Conservation (phyloP, 2,329 filamentous ascomycete genomes). For the Trichophyton schoenleinii region DNA sequence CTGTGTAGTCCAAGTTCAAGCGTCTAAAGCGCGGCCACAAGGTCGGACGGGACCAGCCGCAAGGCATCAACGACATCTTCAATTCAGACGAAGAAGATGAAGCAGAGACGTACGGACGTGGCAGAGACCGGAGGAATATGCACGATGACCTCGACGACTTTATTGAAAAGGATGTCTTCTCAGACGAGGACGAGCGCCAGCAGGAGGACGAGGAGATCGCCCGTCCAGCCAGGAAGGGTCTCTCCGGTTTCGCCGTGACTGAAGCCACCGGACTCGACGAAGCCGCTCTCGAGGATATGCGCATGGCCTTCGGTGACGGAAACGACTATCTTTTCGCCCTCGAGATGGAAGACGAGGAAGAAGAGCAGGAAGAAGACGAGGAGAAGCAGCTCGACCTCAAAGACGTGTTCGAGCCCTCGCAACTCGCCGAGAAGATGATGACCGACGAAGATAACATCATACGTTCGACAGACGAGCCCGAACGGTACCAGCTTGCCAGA, state of each 20-base stretch:
- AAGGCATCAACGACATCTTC: conserved; percentile 83
- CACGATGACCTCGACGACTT: conserved; percentile 86
- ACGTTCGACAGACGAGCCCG: conserved; percentile 75
- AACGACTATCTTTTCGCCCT: conserved; percentile 94
- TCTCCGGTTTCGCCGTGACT: conserved; percentile 54
- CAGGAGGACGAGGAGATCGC: conserved; percentile 83
- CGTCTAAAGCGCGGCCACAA: conserved; percentile 85
- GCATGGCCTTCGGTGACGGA: conserved; percentile 87
- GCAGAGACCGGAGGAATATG: conserved; percentile 43
- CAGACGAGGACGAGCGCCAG: conserved; percentile 67
- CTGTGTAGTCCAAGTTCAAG: conserved; percentile 65
- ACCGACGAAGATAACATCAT: conserved; percentile 93
- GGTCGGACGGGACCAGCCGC: conserved; percentile 48
- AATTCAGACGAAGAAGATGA: conserved; percentile 82
- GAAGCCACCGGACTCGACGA: conserved; percentile 81
- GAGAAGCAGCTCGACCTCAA: conserved; percentile 85
- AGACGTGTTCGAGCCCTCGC: conserved; percentile 94
- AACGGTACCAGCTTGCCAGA: conserved; percentile 84
- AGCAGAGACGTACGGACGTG: conserved; percentile 37
- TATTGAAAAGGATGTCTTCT: conserved; percentile 90
- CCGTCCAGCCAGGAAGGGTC: conserved; percentile 58
- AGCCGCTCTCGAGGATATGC: conserved; percentile 88
- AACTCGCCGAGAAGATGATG: conserved; percentile 83
- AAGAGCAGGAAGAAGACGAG: conserved; percentile 62
- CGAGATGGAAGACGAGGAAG: conserved; percentile 71